A percentile compares a stretch with the other conserved stretches of the same genome.
Evolutionary conservation across 2,329 filamentous ascomycete genomes (phyloP).

Genomic region (Neofusicoccum laricinum): DNA sequence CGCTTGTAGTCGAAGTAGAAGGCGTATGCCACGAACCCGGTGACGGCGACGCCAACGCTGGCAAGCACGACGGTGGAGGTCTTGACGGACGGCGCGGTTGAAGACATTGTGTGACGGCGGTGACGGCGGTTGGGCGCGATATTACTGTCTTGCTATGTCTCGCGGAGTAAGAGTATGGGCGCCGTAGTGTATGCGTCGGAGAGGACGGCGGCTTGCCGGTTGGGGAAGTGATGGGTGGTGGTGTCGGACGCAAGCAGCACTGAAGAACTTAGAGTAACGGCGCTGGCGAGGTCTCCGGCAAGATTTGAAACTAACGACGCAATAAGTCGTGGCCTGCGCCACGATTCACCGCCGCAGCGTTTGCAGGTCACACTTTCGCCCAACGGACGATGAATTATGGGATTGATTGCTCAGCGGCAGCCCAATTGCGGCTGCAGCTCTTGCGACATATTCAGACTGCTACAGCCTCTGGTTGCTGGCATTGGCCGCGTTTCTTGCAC

Average conservation of each 20-base stretch:
- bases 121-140: no score
- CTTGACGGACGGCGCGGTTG: constrained; percentile 43
- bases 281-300: background rate
- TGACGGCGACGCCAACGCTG: constrained; percentile 57
- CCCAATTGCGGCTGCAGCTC: background rate
- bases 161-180: constrained; percentile 10
- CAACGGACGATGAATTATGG: background rate
- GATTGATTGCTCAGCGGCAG: no score
- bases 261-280: background rate
- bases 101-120: constrained; percentile 22
- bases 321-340: constrained; percentile 10
- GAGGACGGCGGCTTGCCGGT: constrained; percentile 3
- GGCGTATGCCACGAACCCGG: constrained; percentile 61
- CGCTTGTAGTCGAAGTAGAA: constrained; percentile 66
- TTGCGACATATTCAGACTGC: no score
- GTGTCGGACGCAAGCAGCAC: background rate
- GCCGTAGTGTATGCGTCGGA: background rate
- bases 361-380: background rate
- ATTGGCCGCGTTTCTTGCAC: background rate
- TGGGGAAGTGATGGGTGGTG: constrained; percentile 4
- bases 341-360: background rate
- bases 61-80: constrained; percentile 58
- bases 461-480: background rate
- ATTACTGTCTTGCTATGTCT: background rate
- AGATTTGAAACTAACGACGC: constrained; percentile 13